Conservation (phyloP, 1,284 basidiomycete genomes). For the Crepidotus sp. region DNA sequence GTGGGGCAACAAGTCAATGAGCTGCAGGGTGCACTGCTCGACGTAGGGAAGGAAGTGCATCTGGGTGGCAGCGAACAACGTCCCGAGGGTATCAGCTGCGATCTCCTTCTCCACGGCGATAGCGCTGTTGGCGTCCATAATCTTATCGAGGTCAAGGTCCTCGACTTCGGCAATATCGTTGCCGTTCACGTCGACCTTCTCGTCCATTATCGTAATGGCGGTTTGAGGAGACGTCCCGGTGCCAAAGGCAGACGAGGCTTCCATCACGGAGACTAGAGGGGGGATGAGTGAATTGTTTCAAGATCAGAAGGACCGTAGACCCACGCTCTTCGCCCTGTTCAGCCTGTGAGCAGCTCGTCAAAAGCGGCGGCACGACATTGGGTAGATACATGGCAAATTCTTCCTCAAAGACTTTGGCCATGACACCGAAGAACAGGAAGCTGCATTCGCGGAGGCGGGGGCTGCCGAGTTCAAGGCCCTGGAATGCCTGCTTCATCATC, state of each 20-base stretch:
- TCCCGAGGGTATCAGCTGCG: conserved; percentile 93
- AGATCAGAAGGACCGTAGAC: conserved; percentile 24
- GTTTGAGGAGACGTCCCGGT: conserved; percentile 65
- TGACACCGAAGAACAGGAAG: conserved; percentile 98
- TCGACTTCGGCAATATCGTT: conserved; percentile 70
- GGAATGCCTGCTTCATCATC: conserved; percentile 94
- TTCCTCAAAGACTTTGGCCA: conserved; percentile 92
- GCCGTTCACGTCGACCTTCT: conserved; percentile 40
- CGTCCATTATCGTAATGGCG: conserved; percentile 53
- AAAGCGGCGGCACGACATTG: conserved; percentile 79
- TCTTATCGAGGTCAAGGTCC: conserved; percentile 77
- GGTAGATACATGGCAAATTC: conserved; percentile 89
- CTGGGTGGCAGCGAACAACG: conserved; percentile 80
- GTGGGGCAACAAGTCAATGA: conserved; percentile 78
- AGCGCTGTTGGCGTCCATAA: conserved; percentile 90
- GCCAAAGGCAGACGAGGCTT: conserved; percentile 50
- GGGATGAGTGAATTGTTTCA: not conserved
- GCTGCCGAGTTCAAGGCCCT: conserved; percentile 81
- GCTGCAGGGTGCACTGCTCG: conserved; percentile 71
- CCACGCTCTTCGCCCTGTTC: conserved; percentile 66
- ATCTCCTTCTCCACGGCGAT: conserved; percentile 99
- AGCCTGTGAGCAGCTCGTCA: conserved; percentile 79
- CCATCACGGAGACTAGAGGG: conserved; percentile 38
- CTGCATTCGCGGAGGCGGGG: conserved; percentile 91
- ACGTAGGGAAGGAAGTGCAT: conserved; percentile 86